Conservation (phyloP, 2,329 filamentous ascomycete genomes). For the Hymenoscyphus infarciens region DNA sequence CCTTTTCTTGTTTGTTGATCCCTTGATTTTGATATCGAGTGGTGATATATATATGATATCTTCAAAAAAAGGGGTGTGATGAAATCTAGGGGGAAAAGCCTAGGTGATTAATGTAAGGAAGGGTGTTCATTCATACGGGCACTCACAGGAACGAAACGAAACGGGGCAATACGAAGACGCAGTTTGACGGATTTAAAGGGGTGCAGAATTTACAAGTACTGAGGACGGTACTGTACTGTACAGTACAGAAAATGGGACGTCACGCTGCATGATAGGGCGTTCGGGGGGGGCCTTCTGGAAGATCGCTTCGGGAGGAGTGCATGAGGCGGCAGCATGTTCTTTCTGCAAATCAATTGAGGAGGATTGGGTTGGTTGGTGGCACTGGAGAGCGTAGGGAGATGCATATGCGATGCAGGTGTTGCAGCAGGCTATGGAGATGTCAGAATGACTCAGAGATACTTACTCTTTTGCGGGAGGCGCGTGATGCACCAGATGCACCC, state of each 20-base stretch:
- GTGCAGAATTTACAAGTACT: too few species aligned
- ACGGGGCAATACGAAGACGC: too few species aligned
- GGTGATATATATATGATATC: too few species aligned
- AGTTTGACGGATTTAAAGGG: too few species aligned
- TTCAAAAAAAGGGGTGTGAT: too few species aligned
- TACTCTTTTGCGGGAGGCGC: background rate
- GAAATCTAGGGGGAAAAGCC: background rate
- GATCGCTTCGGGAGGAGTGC: background rate
- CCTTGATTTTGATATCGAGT: too few species aligned
- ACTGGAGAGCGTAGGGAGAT: background rate
- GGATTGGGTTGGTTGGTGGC: background rate
- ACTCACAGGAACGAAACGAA: background rate
- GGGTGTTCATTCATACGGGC: background rate
- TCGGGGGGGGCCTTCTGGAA: background rate
- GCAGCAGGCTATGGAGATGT: background rate
- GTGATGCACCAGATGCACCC: too few species aligned
- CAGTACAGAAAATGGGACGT: background rate
- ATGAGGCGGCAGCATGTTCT: background rate
- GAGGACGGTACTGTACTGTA: too few species aligned
- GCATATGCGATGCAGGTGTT: background rate
- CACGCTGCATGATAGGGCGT: background rate
- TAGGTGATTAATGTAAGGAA: too few species aligned
- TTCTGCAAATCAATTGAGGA: background rate
- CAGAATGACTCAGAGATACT: constrained; percentile 7
- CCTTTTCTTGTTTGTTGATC: too few species aligned